phyloP scores from a whole-genome alignment of 2,329 filamentous ascomycete genomes.

The Sporothrix pallida region DNA sequence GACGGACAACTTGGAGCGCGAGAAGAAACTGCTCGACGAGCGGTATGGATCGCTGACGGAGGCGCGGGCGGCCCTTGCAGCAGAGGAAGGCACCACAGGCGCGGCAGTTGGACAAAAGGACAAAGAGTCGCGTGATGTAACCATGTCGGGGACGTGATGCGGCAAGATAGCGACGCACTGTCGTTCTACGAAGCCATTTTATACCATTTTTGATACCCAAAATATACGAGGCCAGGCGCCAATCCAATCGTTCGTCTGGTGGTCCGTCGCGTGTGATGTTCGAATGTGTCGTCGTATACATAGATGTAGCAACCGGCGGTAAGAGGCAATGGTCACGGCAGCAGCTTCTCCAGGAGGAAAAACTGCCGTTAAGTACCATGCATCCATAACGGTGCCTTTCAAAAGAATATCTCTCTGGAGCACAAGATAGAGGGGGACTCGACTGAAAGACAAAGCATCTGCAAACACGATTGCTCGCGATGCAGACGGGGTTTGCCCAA shows the following conservation, averaged over 20 bases:
- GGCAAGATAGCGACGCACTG: not conserved
- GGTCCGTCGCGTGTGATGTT: too few relatives aligned
- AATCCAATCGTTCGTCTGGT: too few relatives aligned
- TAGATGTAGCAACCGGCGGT: conserved; percentile 74
- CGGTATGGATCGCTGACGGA: conserved; percentile 33
- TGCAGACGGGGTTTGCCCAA: conserved; percentile 52
- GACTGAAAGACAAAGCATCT: conserved; percentile 50
- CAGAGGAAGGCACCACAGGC: not conserved
- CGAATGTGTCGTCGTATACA: not conserved
- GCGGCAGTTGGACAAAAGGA: not conserved
- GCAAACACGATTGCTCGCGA: conserved; percentile 12
- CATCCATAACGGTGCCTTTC: conserved; percentile 71
- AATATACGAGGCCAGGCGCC: too few relatives aligned
- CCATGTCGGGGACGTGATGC: conserved; percentile 14
- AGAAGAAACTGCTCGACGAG: conserved; percentile 38
- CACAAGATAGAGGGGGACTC: conserved; percentile 77
- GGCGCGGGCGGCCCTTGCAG: not conserved
- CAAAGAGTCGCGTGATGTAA: not conserved
- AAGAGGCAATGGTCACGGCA: conserved; percentile 70
- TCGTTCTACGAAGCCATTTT: not conserved
- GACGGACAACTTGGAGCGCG: conserved; percentile 40
- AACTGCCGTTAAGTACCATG: conserved; percentile 61
- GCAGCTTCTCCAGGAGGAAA: conserved; percentile 44
- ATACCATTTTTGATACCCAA: conserved; percentile 25
- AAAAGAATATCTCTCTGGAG: conserved; percentile 59